phyloP scores from a whole-genome alignment of 306 rosid species.

The Lotus japonicus region DNA sequence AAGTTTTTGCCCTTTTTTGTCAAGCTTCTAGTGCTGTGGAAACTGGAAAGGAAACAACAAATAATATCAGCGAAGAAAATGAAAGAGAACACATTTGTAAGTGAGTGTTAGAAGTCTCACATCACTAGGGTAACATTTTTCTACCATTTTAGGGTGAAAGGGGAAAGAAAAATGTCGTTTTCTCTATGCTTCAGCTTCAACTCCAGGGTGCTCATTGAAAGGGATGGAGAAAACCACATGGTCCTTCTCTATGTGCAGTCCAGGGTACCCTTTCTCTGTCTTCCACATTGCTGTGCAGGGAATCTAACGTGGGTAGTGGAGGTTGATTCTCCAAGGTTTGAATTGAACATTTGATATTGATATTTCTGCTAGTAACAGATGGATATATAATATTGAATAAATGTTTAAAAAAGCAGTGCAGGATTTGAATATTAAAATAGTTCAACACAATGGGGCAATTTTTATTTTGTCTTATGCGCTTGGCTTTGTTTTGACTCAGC shows the following conservation, averaged over 20 bases:
- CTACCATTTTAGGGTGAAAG: too few species aligned
- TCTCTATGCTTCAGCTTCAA: background rate
- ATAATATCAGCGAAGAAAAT: background rate
- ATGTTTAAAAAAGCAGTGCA: slow-evolving; percentile 22
- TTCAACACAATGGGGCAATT: slow-evolving; percentile 19
- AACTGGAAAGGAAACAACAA: slow-evolving; percentile 8
- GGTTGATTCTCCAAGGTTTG: slow-evolving; percentile 50
- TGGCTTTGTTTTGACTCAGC: slow-evolving; percentile 14
- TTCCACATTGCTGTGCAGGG: slow-evolving; percentile 28
- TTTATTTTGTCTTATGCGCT: slow-evolving; percentile 49
- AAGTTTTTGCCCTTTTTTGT: background rate
- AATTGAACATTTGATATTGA: slow-evolving; percentile 34
- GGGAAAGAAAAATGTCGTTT: background rate
- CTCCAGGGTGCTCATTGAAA: slow-evolving; percentile 13
- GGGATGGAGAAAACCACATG: background rate
- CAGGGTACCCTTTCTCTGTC: slow-evolving; percentile 9
- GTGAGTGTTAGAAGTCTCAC: background rate
- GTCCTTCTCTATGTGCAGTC: background rate
- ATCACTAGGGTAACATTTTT: background rate
- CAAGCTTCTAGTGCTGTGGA: slow-evolving; percentile 1
- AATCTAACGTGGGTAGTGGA: slow-evolving; percentile 31
- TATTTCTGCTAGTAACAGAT: slow-evolving; percentile 11
- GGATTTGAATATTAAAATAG: slow-evolving; percentile 14
- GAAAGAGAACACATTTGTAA: background rate
- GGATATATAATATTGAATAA: slow-evolving; percentile 25